Percentiles rank a stretch among this genome's conserved stretches.
Evolutionary conservation across 2,329 filamentous ascomycete genomes (phyloP).

Genomic region (Xylaria arbuscula): DNA sequence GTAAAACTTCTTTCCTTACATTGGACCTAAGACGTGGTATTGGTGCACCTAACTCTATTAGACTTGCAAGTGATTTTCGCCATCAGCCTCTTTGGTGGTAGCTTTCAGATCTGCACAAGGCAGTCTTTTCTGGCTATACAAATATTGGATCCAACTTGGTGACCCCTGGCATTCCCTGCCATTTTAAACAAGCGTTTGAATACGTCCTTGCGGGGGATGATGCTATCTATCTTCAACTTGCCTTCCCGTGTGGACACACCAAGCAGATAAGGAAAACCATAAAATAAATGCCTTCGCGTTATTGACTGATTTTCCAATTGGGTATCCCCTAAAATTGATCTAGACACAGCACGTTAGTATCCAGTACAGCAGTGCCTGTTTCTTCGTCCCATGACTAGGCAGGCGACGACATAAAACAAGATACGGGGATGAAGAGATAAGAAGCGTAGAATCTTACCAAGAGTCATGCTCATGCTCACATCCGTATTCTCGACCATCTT

Average conservation of each 20-base stretch:
- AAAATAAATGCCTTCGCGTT: background rate
- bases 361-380: background rate
- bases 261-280: background rate
- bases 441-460: constrained; percentile 62
- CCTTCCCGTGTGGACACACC: background rate
- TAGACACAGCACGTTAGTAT: constrained; percentile 23
- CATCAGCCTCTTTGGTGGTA: constrained; percentile 9
- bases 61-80: constrained; percentile 3
- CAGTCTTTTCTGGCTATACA: background rate
- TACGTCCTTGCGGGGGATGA: background rate
- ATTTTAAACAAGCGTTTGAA: constrained; percentile 6
- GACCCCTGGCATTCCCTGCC: constrained; percentile 15
- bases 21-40: background rate
- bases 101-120: background rate
- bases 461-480: constrained; percentile 79
- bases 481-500: constrained; percentile 98
- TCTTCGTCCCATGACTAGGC: background rate
- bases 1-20: background rate
- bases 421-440: background rate
- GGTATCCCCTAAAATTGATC: constrained; percentile 37
- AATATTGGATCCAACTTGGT: constrained; percentile 12
- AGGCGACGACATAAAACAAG: background rate
- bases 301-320: constrained; percentile 2
- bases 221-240: constrained; percentile 7
- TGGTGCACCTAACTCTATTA: constrained; percentile 2